These are phyloP conservation scores for Fraxinus floribunda DNA, from an alignment of 305 asterid genomes.

Conservation along the genomic window DNA sequence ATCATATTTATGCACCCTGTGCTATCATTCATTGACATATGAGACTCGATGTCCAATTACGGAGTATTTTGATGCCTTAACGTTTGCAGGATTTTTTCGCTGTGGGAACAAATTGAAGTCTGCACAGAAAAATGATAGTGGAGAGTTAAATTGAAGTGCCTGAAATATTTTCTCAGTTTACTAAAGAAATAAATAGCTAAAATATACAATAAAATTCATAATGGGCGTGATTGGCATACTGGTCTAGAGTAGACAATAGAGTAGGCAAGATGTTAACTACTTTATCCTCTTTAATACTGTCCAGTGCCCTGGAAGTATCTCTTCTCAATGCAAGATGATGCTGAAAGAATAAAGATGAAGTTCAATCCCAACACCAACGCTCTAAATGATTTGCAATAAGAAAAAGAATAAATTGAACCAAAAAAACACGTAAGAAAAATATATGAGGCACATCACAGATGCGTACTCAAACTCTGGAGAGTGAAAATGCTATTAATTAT, in stretches of 20 bases:
- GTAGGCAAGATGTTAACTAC: not conserved
- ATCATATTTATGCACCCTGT: not conserved
- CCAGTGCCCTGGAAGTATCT: not conserved
- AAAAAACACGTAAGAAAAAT: not conserved
- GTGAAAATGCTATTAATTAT: not conserved
- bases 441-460: not conserved
- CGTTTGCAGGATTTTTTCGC: not conserved
- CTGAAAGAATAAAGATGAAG: not conserved
- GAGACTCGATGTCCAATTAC: not conserved
- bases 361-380: not conserved
- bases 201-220: not conserved
- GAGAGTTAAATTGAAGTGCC: not conserved
- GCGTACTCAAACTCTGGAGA: not conserved
- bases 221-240: not conserved
- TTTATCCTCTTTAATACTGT: not conserved
- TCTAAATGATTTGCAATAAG: not conserved
- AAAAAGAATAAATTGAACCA: not conserved
- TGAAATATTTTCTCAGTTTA: not conserved
- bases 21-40: not conserved
- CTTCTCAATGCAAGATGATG: not conserved
- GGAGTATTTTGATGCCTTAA: constrained; percentile 6
- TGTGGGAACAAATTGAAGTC: constrained; percentile 8
- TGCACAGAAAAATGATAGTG: constrained; percentile 7
- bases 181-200: not conserved
- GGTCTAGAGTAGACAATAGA: not conserved